phyloP scores from a whole-genome alignment of 2,329 filamentous ascomycete species.

The Sporothrix protearum region DNA sequence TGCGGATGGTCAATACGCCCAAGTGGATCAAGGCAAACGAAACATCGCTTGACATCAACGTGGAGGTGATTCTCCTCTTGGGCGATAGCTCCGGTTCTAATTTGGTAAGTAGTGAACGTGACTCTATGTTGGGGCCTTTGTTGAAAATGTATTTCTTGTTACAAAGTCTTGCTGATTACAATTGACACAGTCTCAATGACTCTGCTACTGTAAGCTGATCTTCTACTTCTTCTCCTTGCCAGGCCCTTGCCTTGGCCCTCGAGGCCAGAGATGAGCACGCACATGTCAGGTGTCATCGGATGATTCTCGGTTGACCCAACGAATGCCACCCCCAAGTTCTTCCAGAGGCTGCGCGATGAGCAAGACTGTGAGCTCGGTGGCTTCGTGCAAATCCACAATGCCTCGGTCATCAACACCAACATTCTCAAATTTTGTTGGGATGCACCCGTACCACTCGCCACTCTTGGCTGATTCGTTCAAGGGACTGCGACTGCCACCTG shows the following conservation, averaged over 20 bases:
- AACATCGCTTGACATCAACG: slow-evolving; percentile 35
- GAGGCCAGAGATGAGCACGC: slow-evolving; percentile 34
- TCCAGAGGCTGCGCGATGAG: slow-evolving; percentile 27
- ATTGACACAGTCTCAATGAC: no score
- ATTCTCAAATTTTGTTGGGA: slow-evolving; percentile 39
- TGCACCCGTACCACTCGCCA: slow-evolving; percentile 35
- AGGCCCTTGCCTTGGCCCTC: slow-evolving; percentile 34
- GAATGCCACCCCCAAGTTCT: slow-evolving; percentile 40
- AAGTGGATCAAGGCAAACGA: slow-evolving; percentile 46
- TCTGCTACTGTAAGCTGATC: no score
- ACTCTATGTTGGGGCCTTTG: no score
- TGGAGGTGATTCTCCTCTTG: slow-evolving; percentile 42
- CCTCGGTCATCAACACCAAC: slow-evolving; percentile 33
- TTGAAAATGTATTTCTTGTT: no score
- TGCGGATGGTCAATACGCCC: slow-evolving; percentile 45
- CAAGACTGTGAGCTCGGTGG: slow-evolving; percentile 39
- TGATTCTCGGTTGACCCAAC: slow-evolving; percentile 38
- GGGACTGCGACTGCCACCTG: slow-evolving; percentile 36
- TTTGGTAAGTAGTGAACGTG: no score
- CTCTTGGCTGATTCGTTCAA: slow-evolving; percentile 35
- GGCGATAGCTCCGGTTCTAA: slow-evolving; percentile 50
- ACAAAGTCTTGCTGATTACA: no score
- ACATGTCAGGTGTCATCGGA: slow-evolving; percentile 36
- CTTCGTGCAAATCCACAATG: slow-evolving; percentile 36
- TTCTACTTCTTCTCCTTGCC: no score